These are phyloP conservation scores for Pleurotus tuoliensis DNA, from an alignment of 768 basidiomycete species.

Conservation along the genomic window DNA sequence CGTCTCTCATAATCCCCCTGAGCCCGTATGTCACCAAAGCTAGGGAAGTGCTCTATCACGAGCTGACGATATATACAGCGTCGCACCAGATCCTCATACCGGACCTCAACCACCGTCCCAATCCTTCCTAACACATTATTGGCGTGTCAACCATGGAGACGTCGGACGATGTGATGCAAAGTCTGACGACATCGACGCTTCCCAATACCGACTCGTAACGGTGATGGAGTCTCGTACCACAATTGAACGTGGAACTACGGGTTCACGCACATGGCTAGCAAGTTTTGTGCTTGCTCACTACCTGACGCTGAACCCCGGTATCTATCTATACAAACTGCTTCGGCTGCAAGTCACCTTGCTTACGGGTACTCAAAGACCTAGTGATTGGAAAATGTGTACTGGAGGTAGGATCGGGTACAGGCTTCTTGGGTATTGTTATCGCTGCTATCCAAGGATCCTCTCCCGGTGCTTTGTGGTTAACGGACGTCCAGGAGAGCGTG, in stretches of 20 bases:
- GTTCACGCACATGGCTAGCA: constrained; percentile 76
- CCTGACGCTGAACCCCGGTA: constrained; percentile 56
- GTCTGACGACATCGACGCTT: constrained; percentile 15
- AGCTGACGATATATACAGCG: constrained; percentile 5
- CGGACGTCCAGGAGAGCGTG: constrained; percentile 64
- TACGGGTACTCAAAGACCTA: constrained; percentile 28
- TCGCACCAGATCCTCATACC: background rate
- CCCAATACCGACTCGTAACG: constrained; percentile 42
- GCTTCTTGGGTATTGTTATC: constrained; percentile 67
- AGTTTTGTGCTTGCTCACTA: constrained; percentile 64
- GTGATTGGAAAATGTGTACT: constrained; percentile 46
- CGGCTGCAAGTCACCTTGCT: constrained; percentile 7
- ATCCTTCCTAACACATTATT: constrained; percentile 68
- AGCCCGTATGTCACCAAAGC: constrained; percentile 23
- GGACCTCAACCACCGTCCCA: constrained; percentile 33
- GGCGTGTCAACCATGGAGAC: constrained; percentile 27
- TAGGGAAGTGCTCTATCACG: background rate
- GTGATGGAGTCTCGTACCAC: constrained; percentile 70
- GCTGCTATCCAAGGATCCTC: constrained; percentile 48
- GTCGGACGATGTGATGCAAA: background rate
- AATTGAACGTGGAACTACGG: constrained; percentile 76
- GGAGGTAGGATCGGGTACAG: constrained; percentile 73
- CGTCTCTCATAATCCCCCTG: constrained; percentile 40
- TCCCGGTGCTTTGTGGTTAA: constrained; percentile 39
- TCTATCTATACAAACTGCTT: background rate